Conservation (phyloP, 768 basidiomycete genomes). For the Glaciozyma martinii region DNA sequence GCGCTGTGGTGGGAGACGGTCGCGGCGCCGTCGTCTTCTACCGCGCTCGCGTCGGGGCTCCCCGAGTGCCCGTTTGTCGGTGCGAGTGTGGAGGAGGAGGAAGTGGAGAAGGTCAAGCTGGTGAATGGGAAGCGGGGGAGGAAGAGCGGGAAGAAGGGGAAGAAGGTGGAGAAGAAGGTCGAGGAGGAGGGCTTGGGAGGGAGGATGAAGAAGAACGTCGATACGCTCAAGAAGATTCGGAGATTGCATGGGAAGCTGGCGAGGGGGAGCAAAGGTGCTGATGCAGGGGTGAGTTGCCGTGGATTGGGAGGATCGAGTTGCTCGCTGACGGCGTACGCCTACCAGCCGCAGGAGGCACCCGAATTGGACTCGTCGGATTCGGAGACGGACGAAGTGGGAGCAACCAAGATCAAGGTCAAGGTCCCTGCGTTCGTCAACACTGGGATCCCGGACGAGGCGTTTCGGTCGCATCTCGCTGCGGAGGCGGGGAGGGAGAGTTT, state of each 20-base stretch:
- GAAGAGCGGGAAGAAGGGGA: neutral
- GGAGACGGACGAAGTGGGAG: slow-evolving; percentile 5
- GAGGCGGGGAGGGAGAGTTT: neutral
- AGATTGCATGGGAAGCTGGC: slow-evolving; percentile 13
- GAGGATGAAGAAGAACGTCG: slow-evolving; percentile 25
- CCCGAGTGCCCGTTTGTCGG: neutral
- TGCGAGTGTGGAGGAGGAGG: neutral
- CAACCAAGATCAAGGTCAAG: neutral
- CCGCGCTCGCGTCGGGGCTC: neutral
- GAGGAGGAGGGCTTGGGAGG: slow-evolving; percentile 11
- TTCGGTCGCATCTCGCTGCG: neutral
- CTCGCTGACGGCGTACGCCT: no score
- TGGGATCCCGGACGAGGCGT: neutral
- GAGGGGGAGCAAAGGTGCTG: slow-evolving; percentile 2
- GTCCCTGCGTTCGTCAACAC: neutral
- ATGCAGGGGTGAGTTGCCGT: no score
- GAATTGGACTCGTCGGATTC: neutral
- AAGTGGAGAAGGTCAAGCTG: neutral
- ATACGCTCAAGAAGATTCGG: slow-evolving; percentile 18
- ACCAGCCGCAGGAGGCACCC: no score
- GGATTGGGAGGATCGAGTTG: no score
- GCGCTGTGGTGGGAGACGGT: slow-evolving; percentile 30
- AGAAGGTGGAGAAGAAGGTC: neutral
- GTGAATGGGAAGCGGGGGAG: neutral
- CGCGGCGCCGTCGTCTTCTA: slow-evolving; percentile 3